phyloP scores from a whole-genome alignment of 352 stramenopile genomes.

The Pilasporangium apinafurcum region DNA sequence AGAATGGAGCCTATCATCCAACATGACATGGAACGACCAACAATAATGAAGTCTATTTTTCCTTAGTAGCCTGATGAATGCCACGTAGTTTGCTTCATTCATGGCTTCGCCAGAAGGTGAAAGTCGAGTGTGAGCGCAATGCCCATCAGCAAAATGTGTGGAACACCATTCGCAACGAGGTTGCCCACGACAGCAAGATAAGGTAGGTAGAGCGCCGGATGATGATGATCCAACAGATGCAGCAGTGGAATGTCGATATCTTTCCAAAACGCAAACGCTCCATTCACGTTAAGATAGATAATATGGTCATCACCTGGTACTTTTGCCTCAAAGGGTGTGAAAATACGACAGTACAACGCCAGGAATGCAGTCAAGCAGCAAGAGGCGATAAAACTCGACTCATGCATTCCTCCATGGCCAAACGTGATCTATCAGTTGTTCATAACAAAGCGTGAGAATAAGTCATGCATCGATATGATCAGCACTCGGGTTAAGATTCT shows the following conservation, averaged over 20 bases:
- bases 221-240: slow-evolving; percentile 66
- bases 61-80: no score
- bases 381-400: slow-evolving; percentile 54
- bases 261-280: slow-evolving; percentile 81
- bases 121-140: slow-evolving; percentile 51
- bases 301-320: slow-evolving; percentile 51
- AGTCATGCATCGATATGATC: neutral
- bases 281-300: slow-evolving; percentile 80
- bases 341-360: slow-evolving; percentile 42
- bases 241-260: slow-evolving; percentile 69
- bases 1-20: no score
- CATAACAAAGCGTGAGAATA: no score
- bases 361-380: slow-evolving; percentile 55
- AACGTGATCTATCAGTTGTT: slow-evolving; percentile 70
- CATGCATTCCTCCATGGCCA: slow-evolving; percentile 65
- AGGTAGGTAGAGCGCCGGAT: slow-evolving; percentile 61
- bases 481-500: slow-evolving; percentile 1
- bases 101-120: slow-evolving; percentile 37
- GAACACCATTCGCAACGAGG: slow-evolving; percentile 60
- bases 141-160: slow-evolving; percentile 59
- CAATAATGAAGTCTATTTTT: no score
- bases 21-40: no score
- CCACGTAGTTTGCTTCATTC: no score
- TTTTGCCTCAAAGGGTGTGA: slow-evolving; percentile 66
- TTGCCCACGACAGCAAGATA: slow-evolving; percentile 63